These are phyloP conservation scores for Taxawa tesnikishii DNA, from an alignment of 2,329 filamentous ascomycete genomes.

Conservation along the genomic window DNA sequence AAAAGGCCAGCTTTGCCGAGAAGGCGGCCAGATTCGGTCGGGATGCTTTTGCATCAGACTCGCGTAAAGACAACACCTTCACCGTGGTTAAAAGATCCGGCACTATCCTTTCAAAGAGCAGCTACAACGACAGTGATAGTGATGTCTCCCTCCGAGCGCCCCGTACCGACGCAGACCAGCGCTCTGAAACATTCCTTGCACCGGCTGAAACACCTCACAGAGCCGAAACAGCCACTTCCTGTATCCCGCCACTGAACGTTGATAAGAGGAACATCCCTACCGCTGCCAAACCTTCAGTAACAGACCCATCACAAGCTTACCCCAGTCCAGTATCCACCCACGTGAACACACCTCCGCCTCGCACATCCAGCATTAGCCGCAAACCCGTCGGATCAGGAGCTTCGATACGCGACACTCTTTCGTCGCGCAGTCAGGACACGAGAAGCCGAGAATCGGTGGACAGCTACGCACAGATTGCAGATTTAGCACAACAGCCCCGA, in stretches of 20 bases:
- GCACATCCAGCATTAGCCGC: background rate
- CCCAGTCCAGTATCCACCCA: too few species aligned
- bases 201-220: too few species aligned
- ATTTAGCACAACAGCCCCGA: background rate
- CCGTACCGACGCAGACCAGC: constrained; percentile 1
- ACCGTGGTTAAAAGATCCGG: too few species aligned
- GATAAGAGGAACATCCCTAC: constrained; percentile 9
- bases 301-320: too few species aligned
- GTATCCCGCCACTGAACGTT: constrained; percentile 11
- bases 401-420: constrained; percentile 3
- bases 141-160: constrained; percentile 1
- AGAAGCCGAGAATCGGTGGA: constrained; percentile 5
- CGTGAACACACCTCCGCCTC: too few species aligned
- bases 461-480: constrained; percentile 3
- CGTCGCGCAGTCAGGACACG: constrained; percentile 2
- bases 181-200: background rate
- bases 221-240: too few species aligned
- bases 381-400: background rate
- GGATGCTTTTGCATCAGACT: constrained; percentile 5
- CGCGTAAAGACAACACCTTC: background rate
- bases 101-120: too few species aligned
- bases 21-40: constrained; percentile 7
- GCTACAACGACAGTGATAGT: constrained; percentile 1
- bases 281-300: too few species aligned
- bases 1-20: constrained; percentile 7